Percentiles rank a stretch among this genome's conserved stretches.
phyloP scores from a whole-genome alignment of 2,329 filamentous ascomycete genomes.

The Penicillium sp. region DNA sequence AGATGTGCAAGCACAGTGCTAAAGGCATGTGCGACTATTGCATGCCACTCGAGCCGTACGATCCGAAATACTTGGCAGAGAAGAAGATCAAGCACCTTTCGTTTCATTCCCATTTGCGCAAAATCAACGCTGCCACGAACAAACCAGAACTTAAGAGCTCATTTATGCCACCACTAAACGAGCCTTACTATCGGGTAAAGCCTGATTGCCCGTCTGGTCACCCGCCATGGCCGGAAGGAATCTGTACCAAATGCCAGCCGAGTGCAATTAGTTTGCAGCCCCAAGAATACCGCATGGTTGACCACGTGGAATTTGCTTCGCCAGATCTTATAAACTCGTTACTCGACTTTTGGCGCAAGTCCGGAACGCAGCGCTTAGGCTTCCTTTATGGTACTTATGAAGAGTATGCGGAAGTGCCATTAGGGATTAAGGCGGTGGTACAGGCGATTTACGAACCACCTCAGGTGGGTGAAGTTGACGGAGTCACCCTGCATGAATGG shows the following conservation, averaged over 20 bases:
- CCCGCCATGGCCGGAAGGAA: conserved; percentile 90
- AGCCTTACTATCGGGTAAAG: conserved; percentile 90
- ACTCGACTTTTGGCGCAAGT: conserved; percentile 70
- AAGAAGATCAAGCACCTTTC: conserved; percentile 99
- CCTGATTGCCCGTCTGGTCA: conserved; percentile 91
- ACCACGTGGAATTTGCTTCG: conserved; percentile 75
- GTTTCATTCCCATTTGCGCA: conserved; percentile 91
- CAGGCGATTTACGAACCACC: conserved; percentile 97
- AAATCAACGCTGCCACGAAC: conserved; percentile 95
- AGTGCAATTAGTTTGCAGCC: conserved; percentile 95
- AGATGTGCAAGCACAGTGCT: conserved; percentile 93
- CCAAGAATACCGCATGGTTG: conserved; percentile 93
- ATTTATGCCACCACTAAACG: conserved; percentile 91
- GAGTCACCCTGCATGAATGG: conserved; percentile 84
- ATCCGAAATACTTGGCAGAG: conserved; percentile 83
- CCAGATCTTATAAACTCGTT: conserved; percentile 14
- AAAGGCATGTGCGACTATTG: conserved; percentile 99
- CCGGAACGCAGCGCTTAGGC: conserved; percentile 81
- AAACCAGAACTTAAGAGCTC: conserved; percentile 92
- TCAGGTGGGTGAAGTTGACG: conserved; percentile 86
- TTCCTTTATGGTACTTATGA: conserved; percentile 90
- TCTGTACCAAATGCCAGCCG: conserved; percentile 97
- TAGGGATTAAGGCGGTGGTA: conserved; percentile 93
- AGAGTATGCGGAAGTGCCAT: conserved; percentile 88
- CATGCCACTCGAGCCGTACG: conserved; percentile 94